Conservation (phyloP, 208 protist genomes). For the Acanthamoeba sp. region DNA sequence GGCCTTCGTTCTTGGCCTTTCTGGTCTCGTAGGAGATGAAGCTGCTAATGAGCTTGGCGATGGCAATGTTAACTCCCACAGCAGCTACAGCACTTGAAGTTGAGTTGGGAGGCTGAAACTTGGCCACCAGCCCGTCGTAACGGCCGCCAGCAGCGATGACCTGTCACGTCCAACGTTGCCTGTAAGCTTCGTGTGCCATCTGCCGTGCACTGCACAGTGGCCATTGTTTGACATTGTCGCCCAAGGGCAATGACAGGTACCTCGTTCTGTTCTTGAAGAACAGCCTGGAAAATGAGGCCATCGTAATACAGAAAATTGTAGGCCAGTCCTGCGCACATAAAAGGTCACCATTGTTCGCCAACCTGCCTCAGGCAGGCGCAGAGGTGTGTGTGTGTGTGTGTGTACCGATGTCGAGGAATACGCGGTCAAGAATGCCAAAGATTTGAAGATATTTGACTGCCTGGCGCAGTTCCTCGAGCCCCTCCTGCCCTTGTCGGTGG, state of each 20-base stretch:
- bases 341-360: not conserved
- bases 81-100: conserved; percentile 45
- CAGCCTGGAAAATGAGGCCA: conserved; percentile 81
- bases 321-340: not conserved
- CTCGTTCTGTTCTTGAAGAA: conserved; percentile 71
- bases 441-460: conserved; percentile 74
- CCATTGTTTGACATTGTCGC: not conserved
- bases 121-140: conserved; percentile 77
- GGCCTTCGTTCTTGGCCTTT: conserved; percentile 43
- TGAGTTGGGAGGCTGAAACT: conserved; percentile 65
- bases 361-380: no score
- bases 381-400: not conserved
- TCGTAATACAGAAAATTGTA: conserved; percentile 82
- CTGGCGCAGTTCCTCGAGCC: conserved; percentile 57
- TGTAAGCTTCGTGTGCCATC: no score
- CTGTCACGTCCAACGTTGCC: not conserved
- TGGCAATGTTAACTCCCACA: conserved; percentile 68
- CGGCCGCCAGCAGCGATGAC: conserved; percentile 81
- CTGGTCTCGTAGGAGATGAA: conserved; percentile 36
- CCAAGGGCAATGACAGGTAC: not conserved
- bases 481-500: conserved; percentile 32
- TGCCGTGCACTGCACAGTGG: no score
- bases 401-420: conserved; percentile 75
- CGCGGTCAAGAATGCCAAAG: conserved; percentile 77
- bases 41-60: conserved; percentile 64